Base-by-base conservation (phyloP, 2,329 filamentous ascomycete species). In the Trichoderma atroviride region DNA sequence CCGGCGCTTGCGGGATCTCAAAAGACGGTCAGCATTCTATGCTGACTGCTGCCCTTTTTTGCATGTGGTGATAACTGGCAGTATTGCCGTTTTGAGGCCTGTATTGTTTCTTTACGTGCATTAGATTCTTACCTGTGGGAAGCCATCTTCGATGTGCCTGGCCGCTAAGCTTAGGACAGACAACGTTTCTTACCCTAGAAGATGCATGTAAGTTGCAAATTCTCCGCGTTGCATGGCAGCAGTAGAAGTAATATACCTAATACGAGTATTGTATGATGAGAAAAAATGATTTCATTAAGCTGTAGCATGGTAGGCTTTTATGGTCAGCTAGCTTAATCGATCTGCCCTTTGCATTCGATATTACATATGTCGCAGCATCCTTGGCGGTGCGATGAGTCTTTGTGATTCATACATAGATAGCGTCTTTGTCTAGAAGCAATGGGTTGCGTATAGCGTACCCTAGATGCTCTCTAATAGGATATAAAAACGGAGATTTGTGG, bases 121-220 rank as follows among this genome's bases (percentile, higher is more conserved):
- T 24, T 50, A 13, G 47, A 22, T 50, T 24, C n/a, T 40, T 43
- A 19, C 19, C 16, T 43, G 6, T 43, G 40, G 40, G 22, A 24
- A 24, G n/a, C n/a, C 27, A 53, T 53, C 50, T 53, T 1, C 24
- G 22, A 29, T 47, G 27, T 47, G 47, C 29, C 19, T 62, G 27
- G n/a, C 43, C 1, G 58, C 58, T 60, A 60, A 37, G 24, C 58
- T 27, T 13, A 27, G 31, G 40, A 22, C 37, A 29, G 7, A 29
- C 24, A 50, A n/a, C 27, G 40, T 22, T 43, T 62, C 59, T 62
- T 62, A 62, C 59, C 59, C 59, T 62, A 29, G 11, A 62, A 3
- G 7, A 50, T 31, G 27, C 16, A 19, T n/a, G 29, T 55, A 3
- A 62, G 33, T 50, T 35, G 10, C 43, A 31, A n/a, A 29, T 62